Base-by-base conservation (phyloP, 441 rosid species). In the Adansonia madagascariensis region DNA sequence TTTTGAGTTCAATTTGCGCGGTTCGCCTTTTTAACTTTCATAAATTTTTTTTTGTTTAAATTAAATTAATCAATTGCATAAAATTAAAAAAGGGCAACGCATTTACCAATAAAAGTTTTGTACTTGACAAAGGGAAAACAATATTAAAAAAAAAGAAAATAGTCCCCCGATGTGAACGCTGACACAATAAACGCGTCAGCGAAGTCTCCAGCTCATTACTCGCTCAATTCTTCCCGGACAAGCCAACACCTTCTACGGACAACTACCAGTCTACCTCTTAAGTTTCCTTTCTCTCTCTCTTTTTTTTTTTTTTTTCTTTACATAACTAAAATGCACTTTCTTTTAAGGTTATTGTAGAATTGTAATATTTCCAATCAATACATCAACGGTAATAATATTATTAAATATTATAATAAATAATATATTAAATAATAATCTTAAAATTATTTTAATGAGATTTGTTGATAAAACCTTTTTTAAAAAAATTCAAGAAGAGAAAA, bases 121-220 rank as follows among this genome's bases (percentile, higher is more conserved):
- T 31, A 31, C 20, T 63, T 27, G 46, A 12, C 12, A 11, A 3
- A 3, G 4, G 4, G 5, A 3, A 22, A 4, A 3, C 31, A 27
- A 27, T 27, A 1, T 27, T 27, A 15, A 22, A 20, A 60, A 20
- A 60, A 3, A 5, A 39, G 8, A 50, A 27, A 52, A 64, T n/a
- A 70, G 63, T 27, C 31, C 77, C 76, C 72, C 60, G 84, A 71
- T n/a, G 41, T 2, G 55, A 81, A 75, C 50, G 90, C 77, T 86
- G 90, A 88, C 88, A 73, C 68, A 62, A 74, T 59, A 73, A 75
- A 59, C 59, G 41, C 89, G 89, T 87, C 88, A 88, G 75, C 79
- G 59, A 43, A 43, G 63, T 73, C 75, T 67, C 31, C 35, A 49
- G 0, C 50, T 4, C 15, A 11, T 17, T 39, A 27, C 63, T 39